These are phyloP conservation scores for Chloridella minuta DNA, from an alignment of 352 stramenopile genomes.

Conservation along the genomic window DNA sequence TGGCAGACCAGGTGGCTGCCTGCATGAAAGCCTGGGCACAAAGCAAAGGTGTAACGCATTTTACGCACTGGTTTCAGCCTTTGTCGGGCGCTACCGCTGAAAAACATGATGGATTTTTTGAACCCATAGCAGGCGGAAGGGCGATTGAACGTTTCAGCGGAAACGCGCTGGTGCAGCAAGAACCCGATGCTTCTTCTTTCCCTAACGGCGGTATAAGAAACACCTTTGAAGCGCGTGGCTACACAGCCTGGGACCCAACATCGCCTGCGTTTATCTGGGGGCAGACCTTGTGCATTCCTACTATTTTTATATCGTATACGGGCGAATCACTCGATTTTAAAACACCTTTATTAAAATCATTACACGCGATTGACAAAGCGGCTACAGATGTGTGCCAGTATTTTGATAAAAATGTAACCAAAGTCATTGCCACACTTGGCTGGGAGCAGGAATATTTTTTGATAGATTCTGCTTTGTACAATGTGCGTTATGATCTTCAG, in stretches of 20 bases:
- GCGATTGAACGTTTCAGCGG: constrained; percentile 36
- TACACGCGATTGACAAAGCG: constrained; percentile 31
- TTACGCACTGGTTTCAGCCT: constrained; percentile 48
- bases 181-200: constrained; percentile 43
- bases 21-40: constrained; percentile 20
- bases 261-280: constrained; percentile 34
- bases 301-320: constrained; percentile 36
- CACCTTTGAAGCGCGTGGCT: constrained; percentile 37
- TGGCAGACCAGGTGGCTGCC: constrained; percentile 19
- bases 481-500: constrained; percentile 34
- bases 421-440: constrained; percentile 36
- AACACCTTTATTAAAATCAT: constrained; percentile 36
- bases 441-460: constrained; percentile 54
- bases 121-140: constrained; percentile 26
- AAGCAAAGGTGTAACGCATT: constrained; percentile 32
- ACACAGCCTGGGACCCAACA: constrained; percentile 32
- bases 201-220: constrained; percentile 40
- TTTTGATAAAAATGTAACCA: constrained; percentile 25
- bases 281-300: constrained; percentile 43
- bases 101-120: constrained; percentile 44
- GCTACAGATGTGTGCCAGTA: constrained; percentile 26
- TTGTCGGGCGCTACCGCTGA: constrained; percentile 35
- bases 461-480: constrained; percentile 35
- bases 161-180: constrained; percentile 32
- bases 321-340: constrained; percentile 45